These are phyloP conservation scores for Tilletiaria anomala DNA, from an alignment of 1,284 basidiomycete species.

Conservation along the genomic window DNA sequence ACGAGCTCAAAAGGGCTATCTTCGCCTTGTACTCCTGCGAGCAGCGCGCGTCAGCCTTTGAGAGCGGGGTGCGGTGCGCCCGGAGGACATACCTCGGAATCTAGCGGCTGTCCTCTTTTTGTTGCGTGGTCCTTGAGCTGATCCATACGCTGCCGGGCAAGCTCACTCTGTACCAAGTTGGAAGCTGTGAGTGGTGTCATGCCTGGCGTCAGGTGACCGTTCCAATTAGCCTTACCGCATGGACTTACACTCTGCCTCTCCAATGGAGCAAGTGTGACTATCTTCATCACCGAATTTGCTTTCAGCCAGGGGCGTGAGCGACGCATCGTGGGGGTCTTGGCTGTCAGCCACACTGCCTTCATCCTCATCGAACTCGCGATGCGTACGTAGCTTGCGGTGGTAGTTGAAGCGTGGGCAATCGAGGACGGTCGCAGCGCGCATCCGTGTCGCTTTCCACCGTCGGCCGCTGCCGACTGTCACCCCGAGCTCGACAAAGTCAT, in stretches of 20 bases:
- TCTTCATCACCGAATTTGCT: slow-evolving; percentile 76
- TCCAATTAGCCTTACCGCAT: neutral
- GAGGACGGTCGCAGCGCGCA: neutral
- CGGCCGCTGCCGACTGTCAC: slow-evolving; percentile 48
- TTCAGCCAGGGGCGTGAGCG: slow-evolving; percentile 10
- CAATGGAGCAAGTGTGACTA: slow-evolving; percentile 62
- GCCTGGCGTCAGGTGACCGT: too few species aligned
- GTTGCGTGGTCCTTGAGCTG: too few species aligned
- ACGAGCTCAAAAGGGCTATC: too few species aligned
- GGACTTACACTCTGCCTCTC: slow-evolving; percentile 9
- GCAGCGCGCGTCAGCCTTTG: too few species aligned
- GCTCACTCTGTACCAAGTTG: slow-evolving; percentile 53
- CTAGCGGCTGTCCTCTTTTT: too few species aligned
- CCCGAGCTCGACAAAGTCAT: slow-evolving; percentile 71
- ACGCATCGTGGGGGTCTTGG: neutral
- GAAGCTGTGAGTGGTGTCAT: slow-evolving; percentile 53
- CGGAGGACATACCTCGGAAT: too few species aligned
- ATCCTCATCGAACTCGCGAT: slow-evolving; percentile 3
- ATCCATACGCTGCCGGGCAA: slow-evolving; percentile 53
- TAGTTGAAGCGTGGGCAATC: slow-evolving; percentile 71
- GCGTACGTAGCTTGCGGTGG: slow-evolving; percentile 41
- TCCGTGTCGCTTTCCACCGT: slow-evolving; percentile 45
- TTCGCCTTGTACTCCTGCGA: too few species aligned
- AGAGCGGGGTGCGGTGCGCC: too few species aligned
- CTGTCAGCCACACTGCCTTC: neutral